Percentiles rank a stretch among this genome's conserved stretches.
Conservation (phyloP, 1,284 basidiomycete genomes). For the Cryptococcus sp. region DNA sequence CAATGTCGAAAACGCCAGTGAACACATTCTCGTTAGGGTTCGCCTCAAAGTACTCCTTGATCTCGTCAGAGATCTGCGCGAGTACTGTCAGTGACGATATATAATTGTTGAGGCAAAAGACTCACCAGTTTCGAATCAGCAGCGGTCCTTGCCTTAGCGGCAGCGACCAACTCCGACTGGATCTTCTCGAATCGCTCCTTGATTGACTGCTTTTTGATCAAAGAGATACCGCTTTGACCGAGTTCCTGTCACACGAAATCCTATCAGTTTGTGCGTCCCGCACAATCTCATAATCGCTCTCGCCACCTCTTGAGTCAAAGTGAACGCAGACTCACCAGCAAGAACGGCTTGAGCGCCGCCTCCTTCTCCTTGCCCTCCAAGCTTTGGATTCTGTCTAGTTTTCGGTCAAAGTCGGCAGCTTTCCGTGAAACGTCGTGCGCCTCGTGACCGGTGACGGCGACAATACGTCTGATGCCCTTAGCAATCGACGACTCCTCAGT, state of each 20-base stretch:
- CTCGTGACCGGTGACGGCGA: slow-evolving; percentile 92
- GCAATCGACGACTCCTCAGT: slow-evolving; percentile 96
- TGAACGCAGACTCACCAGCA: slow-evolving; percentile 63
- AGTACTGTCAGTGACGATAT: slow-evolving; percentile 3
- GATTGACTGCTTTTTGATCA: slow-evolving; percentile 77
- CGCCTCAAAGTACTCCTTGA: slow-evolving; percentile 72
- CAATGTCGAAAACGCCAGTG: slow-evolving; percentile 65
- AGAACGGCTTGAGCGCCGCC: slow-evolving; percentile 75
- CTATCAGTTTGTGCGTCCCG: no score
- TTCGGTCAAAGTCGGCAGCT: slow-evolving; percentile 66
- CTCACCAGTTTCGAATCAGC: slow-evolving; percentile 75
- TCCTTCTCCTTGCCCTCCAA: slow-evolving; percentile 81
- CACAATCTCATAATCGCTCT: no score
- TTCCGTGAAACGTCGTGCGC: slow-evolving; percentile 75
- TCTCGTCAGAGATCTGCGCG: slow-evolving; percentile 66
- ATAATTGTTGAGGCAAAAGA: not conserved
- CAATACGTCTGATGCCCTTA: slow-evolving; percentile 93
- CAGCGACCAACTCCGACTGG: slow-evolving; percentile 82
- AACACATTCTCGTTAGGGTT: slow-evolving; percentile 70
- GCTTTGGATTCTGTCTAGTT: slow-evolving; percentile 66
- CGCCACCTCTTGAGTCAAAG: not conserved
- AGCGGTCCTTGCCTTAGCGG: slow-evolving; percentile 77
- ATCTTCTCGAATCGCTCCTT: slow-evolving; percentile 71
- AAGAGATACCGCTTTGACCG: slow-evolving; percentile 83
- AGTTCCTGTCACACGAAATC: slow-evolving; percentile 64